Conservation (phyloP, 345 rosid genomes). For the Melaleuca quinquenervia region DNA sequence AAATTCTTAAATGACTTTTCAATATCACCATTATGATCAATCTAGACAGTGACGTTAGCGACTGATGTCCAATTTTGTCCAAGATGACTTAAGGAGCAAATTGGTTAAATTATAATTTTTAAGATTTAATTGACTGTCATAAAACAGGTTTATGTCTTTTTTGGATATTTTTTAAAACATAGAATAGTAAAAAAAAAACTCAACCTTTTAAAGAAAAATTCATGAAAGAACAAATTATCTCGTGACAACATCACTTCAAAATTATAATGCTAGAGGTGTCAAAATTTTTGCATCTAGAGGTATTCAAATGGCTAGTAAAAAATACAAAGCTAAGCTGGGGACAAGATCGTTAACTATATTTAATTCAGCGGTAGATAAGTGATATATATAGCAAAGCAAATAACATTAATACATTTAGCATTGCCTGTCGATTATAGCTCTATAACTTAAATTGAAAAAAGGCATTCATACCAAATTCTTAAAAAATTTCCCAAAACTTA, state of each 20-base stretch:
- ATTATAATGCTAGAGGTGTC: neutral
- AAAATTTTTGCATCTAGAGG: neutral
- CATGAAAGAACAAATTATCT: neutral
- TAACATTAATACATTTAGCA: neutral
- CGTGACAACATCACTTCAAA: neutral
- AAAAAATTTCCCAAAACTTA: neutral
- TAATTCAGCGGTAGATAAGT: neutral
- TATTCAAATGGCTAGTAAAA: neutral
- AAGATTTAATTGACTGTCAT: neutral
- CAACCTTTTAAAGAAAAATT: neutral
- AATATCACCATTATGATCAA: accelerated
- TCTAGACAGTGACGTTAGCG: no score
- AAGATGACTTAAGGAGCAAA: neutral
- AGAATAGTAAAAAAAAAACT: neutral
- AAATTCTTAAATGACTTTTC: neutral
- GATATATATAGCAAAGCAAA: neutral
- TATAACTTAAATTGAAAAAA: neutral
- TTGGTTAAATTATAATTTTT: neutral
- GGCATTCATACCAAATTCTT: neutral
- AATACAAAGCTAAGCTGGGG: neutral
- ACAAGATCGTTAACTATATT: neutral
- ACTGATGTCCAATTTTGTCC: neutral
- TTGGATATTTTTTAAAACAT: neutral
- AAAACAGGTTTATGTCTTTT: neutral
- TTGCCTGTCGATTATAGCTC: neutral